Base-by-base conservation (phyloP, 177 flowering plant genomes). In the Tripterygium wilfordii region DNA sequence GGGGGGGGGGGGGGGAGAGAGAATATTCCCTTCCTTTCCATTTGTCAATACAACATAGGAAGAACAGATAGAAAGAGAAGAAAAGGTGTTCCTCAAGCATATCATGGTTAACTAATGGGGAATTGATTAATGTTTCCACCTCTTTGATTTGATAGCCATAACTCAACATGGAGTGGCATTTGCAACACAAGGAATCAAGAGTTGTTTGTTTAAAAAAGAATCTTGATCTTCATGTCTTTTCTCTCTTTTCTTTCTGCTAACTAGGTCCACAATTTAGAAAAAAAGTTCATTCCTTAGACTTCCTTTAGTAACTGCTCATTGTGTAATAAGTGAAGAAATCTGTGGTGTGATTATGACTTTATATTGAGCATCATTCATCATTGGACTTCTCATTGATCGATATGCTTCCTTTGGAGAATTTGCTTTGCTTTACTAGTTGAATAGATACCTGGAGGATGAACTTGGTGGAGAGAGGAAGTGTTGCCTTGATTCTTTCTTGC, bases 171-270 rank as follows among this genome's bases (percentile, higher is more conserved):
- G 2, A 30, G 38, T 40, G 15, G 42, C 49, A 44, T 42, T 36
- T 33, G 21, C 31, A 42, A 42, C 56, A 32, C 48, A 53, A 53
- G 17, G 57, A 53, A 53, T 44, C 57, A 19, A 17, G 13, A 53
- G 4, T 31, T 23, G 32, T 18, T 33, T 40, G 31, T 42, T 26
- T 43, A 9, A 43, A 49, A 53, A 53, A 43, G 49, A 49, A 53
- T 43, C 32, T 40, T 24, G 22, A 7, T 13, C 2, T 23, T 0
- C 8, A 20, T 16, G 2, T 25, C 18, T 26, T 10, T 37, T 16
- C 12, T 48, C 8, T 5, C 27, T 4, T 40, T 12, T 21, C n/a
- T 1, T 22, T 22, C 9, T 12, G 5, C 10, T 27, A 4, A 21
- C 12, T 21, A 21, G 27, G 27, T 7, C 27, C 44, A 18, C 24